These are phyloP conservation scores for Pascua sp. DNA, from an alignment of 1,284 basidiomycete genomes.

Conservation along the genomic window DNA sequence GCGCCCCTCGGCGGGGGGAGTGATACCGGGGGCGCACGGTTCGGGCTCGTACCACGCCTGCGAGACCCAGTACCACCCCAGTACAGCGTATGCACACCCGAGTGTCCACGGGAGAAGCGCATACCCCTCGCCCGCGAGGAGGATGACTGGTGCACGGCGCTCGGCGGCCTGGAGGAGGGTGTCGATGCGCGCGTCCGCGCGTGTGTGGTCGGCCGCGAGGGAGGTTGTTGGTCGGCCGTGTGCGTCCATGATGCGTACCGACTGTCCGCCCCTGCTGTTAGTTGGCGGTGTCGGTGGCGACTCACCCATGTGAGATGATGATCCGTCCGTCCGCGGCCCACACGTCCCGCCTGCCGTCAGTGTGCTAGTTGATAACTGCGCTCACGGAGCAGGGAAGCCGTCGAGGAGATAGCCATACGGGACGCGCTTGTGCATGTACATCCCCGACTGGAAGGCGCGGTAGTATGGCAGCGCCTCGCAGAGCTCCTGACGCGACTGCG, in stretches of 20 bases:
- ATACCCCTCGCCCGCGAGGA: conserved; percentile 41
- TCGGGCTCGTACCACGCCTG: conserved; percentile 42
- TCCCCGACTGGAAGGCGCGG: conserved; percentile 42
- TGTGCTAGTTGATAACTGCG: background rate
- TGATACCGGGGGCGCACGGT: conserved; percentile 14
- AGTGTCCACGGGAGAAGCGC: conserved; percentile 34
- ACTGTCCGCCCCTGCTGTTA: conserved; percentile 16
- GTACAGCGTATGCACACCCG: conserved; percentile 34
- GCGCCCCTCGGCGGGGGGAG: conserved; percentile 10
- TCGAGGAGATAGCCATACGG: conserved; percentile 44
- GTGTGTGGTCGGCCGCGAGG: conserved; percentile 34
- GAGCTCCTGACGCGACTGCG: conserved; percentile 41
- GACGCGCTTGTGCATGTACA: conserved; percentile 37
- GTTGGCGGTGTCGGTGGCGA: background rate
- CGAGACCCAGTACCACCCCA: conserved; percentile 47
- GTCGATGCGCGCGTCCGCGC: conserved; percentile 30
- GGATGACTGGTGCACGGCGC: conserved; percentile 28
- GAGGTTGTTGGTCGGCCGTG: conserved; percentile 1
- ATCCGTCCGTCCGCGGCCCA: conserved; percentile 39
- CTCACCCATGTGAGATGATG: conserved; percentile 43
- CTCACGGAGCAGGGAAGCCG: conserved; percentile 40
- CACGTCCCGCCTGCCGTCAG: conserved; percentile 32
- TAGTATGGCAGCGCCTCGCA: conserved; percentile 47
- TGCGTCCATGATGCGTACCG: conserved; percentile 12
- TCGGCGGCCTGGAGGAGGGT: conserved; percentile 31